phyloP scores from a whole-genome alignment of 768 basidiomycete genomes.

The Lyophyllum shimeji region DNA sequence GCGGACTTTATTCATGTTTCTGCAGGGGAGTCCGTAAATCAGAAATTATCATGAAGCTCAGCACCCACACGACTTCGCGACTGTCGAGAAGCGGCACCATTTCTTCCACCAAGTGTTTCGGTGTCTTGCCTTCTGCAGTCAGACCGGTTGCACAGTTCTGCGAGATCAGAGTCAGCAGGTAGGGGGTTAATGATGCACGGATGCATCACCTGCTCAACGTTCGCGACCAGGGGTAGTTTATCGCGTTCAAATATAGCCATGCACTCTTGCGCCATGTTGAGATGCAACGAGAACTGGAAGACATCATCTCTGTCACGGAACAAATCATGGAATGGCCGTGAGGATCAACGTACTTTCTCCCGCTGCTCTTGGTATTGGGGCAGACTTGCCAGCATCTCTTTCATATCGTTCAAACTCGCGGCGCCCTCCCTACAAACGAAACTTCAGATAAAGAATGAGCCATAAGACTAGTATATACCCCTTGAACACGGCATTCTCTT shows the following conservation, averaged over 20 bases:
- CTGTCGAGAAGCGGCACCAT: conserved; percentile 97
- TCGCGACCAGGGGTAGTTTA: conserved; percentile 78
- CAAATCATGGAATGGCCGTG: not conserved
- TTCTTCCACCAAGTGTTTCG: conserved; percentile 93
- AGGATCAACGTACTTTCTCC: conserved; percentile 65
- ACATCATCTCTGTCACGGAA: not conserved
- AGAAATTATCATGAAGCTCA: conserved; percentile 1
- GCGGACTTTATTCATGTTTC: conserved; percentile 90
- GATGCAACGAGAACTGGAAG: conserved; percentile 91
- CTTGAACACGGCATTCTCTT: conserved; percentile 93
- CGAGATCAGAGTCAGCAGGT: not conserved
- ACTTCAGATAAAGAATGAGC: not conserved
- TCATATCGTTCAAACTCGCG: conserved; percentile 94
- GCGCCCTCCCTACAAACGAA: conserved; percentile 60
- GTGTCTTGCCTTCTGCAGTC: conserved; percentile 90
- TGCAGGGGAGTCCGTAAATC: conserved; percentile 26
- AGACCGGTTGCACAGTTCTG: conserved; percentile 93
- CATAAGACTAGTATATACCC: conserved; percentile 50
- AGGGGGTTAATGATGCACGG: conserved; percentile 16
- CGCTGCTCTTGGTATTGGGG: conserved; percentile 95
- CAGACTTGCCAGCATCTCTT: conserved; percentile 95
- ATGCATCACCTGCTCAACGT: conserved; percentile 78
- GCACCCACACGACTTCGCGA: conserved; percentile 72
- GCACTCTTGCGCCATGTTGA: conserved; percentile 97
- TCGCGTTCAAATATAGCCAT: conserved; percentile 92